Conservation (phyloP, 2,329 filamentous ascomycete genomes). For the Neofusicoccum kwambonambiense region DNA sequence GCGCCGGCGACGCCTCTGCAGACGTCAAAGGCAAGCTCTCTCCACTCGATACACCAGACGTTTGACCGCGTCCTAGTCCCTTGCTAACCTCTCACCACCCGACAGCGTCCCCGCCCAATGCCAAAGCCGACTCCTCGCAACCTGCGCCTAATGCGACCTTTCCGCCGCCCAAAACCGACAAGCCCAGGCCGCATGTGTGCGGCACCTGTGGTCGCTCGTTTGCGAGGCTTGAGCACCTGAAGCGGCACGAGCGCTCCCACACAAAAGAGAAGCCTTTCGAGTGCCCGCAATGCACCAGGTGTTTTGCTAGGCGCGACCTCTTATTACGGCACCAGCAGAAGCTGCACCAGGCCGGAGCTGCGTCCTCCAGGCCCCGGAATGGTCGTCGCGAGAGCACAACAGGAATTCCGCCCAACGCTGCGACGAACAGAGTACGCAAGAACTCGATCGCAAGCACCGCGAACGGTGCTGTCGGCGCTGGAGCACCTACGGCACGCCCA, state of each 20-base stretch:
- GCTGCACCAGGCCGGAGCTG: conserved; percentile 87
- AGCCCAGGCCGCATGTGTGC: conserved; percentile 93
- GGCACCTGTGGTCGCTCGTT: conserved; percentile 89
- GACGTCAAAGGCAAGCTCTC: conserved; percentile 14
- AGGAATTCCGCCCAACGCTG: conserved; percentile 63
- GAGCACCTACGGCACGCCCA: conserved; percentile 61
- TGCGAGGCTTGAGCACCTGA: conserved; percentile 91
- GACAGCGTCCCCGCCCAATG: conserved; percentile 8
- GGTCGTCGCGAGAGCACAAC: conserved; percentile 80
- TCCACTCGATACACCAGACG: background rate
- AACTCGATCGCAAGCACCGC: conserved; percentile 74
- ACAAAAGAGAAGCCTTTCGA: conserved; percentile 99
- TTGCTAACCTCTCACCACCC: conserved; percentile 4
- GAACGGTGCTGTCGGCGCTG: conserved; percentile 46
- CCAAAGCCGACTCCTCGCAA: conserved; percentile 13
- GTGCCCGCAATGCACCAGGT: conserved; percentile 89
- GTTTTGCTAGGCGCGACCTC: conserved; percentile 90
- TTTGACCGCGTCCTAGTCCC: background rate
- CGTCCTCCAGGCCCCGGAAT: conserved; percentile 81
- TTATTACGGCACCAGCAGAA: conserved; percentile 97
- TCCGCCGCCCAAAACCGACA: conserved; percentile 91
- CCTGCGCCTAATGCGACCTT: conserved; percentile 43
- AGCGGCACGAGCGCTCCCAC: conserved; percentile 95
- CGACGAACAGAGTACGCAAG: conserved; percentile 77
- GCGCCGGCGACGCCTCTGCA: background rate